Evolutionary conservation across 495 filamentous ascomycete genomes (phyloP).

Genomic region (Pyronema omphalodes): DNA sequence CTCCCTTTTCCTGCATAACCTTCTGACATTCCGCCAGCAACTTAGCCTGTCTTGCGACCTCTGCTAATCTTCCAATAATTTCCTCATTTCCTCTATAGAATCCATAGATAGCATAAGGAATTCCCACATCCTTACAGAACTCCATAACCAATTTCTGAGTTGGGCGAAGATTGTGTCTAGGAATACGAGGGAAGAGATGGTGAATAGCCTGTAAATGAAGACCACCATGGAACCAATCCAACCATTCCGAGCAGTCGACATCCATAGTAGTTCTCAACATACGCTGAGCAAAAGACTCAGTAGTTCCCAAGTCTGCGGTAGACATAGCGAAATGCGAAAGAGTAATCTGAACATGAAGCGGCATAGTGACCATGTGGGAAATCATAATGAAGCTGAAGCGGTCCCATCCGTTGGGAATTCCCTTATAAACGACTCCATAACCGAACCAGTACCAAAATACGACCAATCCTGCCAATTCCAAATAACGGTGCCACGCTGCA

Average conservation of each 20-base stretch:
- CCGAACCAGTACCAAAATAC: constrained; percentile 96
- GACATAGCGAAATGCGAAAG: constrained; percentile 96
- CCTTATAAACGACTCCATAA: constrained; percentile 62
- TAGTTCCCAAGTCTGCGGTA: constrained; percentile 68
- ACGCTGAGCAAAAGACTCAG: constrained; percentile 86
- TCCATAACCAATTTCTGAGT: constrained; percentile 70
- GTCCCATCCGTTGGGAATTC: constrained; percentile 49
- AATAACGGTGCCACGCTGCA: constrained; percentile 76
- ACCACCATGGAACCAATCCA: constrained; percentile 92
- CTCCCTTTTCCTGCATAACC: constrained; percentile 15
- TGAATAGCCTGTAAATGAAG: constrained; percentile 95
- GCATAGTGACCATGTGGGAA: constrained; percentile 72
- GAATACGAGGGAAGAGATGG: constrained; percentile 86
- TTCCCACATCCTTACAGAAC: constrained; percentile 78
- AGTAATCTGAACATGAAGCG: constrained; percentile 88
- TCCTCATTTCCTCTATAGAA: constrained; percentile 85
- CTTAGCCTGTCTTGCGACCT: constrained; percentile 71
- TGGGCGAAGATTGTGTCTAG: constrained; percentile 73
- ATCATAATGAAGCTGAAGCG: constrained; percentile 63
- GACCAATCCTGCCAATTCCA: constrained; percentile 62
- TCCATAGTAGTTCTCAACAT: constrained; percentile 99
- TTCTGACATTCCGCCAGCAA: constrained; percentile 72
- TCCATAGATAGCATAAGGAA: constrained; percentile 86
- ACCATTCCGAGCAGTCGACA: constrained; percentile 83
- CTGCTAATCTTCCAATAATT: constrained; percentile 65